Base-by-base conservation (phyloP, 2,329 filamentous ascomycete species). In the Colletotrichum neosansevieriae region DNA sequence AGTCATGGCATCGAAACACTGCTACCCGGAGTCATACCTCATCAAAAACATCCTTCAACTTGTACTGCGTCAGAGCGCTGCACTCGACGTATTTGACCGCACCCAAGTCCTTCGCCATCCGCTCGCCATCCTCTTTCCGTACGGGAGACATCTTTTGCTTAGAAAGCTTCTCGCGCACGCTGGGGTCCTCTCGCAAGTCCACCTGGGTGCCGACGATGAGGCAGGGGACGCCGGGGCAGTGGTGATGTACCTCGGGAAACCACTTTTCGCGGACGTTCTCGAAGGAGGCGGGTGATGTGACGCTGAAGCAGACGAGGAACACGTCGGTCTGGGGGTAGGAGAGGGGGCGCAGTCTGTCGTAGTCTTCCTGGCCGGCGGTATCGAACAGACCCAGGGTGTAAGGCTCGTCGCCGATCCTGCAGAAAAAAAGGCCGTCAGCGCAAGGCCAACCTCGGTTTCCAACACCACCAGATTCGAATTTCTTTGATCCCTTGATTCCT, bases 61-160 rank as follows among this genome's bases (percentile, higher is more conserved):
- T 98, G 84, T 94, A 98, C 85, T 99, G 96, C 71, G 96, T 98
- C 80, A 99, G 84, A 66, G 96, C 96, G 78, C 94, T 98, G 85
- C 96, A 99, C 84, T 99, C 96, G 72, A 98, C 96, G 76, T 99
- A 99, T 86, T 98, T 98, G 75, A 99, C 94, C 5, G 96, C 96
- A 70, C 94, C 94, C n/a, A 98, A 84, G 71, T 98, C 95, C 85
- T 95, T 97, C 3, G 96, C 95, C 94, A 98, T 98, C 74, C 90
- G 87, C 81, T 98, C 95, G 60, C 96, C 96, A 73, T 98, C 94
- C 80, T 97, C 94, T 80, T 92, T 94, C 78, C 90, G 89, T 70
- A 99, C 94, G 3, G 95, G 95, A 63, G 89, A 85, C 95, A 98
- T 98, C 85, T 97, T 97, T 82, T 98, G 95, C 84, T 97, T 97